A percentile compares a stretch with the other conserved stretches of the same genome.
These are phyloP conservation scores for Spergularia bocconei DNA, from an alignment of 148 eudicot species.

Conservation along the genomic window DNA sequence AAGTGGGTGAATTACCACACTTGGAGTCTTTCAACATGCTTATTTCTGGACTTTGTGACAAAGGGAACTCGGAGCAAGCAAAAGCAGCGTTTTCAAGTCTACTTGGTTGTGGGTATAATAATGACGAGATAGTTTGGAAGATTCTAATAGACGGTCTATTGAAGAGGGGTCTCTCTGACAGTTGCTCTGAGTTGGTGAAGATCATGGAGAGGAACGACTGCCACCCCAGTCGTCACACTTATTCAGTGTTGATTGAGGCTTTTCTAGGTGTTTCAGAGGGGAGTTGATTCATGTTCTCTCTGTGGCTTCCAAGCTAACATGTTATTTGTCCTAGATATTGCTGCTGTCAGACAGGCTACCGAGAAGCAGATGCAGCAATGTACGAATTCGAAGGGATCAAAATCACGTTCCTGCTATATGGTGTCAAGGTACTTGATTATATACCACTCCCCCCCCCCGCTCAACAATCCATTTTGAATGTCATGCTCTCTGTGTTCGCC, in stretches of 20 bases:
- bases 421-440: not conserved
- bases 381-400: not conserved
- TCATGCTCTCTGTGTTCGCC: not conserved
- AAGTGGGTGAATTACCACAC: constrained; percentile 47
- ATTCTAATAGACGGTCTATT: constrained; percentile 71
- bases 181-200: constrained; percentile 54
- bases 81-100: constrained; percentile 51
- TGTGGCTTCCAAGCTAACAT: not conserved
- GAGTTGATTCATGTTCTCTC: constrained; percentile 6
- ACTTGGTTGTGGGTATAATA: constrained; percentile 56
- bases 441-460: not conserved
- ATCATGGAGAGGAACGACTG: constrained; percentile 66
- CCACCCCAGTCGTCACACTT: constrained; percentile 51
- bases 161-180: constrained; percentile 48
- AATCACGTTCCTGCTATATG: not conserved
- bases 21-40: constrained; percentile 49
- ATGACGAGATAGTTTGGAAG: constrained; percentile 88
- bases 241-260: constrained; percentile 49
- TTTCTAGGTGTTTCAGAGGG: constrained; percentile 33
- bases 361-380: not conserved
- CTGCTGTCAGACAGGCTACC: not conserved
- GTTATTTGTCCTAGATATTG: not conserved
- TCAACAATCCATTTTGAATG: not conserved
- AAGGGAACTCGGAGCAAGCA: constrained; percentile 47
- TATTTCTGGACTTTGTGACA: constrained; percentile 65